phyloP scores from a whole-genome alignment of 2,329 filamentous ascomycete genomes.

The Scopulariopsis brevicaulis region DNA sequence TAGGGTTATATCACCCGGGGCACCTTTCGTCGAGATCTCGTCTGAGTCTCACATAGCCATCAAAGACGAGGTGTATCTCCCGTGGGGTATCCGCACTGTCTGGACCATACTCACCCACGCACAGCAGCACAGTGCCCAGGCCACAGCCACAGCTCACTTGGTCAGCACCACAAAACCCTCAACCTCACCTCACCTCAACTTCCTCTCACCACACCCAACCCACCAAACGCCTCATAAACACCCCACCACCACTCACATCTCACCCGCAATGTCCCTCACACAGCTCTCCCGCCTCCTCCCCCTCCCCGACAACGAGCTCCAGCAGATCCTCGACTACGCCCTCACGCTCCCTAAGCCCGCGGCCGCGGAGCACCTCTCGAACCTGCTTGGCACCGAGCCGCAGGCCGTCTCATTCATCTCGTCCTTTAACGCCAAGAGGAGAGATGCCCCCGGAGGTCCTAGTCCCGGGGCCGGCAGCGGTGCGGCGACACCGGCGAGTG shows the following conservation, averaged over 20 bases:
- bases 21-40: too few relatives aligned
- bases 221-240: neutral
- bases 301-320: slow-evolving; percentile 72
- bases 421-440: slow-evolving; percentile 61
- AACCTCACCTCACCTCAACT: neutral
- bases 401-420: slow-evolving; percentile 67
- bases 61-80: too few relatives aligned
- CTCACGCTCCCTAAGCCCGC: slow-evolving; percentile 63
- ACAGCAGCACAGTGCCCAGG: neutral
- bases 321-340: slow-evolving; percentile 76
- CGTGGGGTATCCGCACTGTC: neutral
- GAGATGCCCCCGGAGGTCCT: slow-evolving; percentile 14
- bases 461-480: slow-evolving; percentile 5
- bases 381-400: slow-evolving; percentile 77
- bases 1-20: too few relatives aligned
- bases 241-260: neutral
- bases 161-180: neutral
- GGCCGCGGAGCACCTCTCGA: slow-evolving; percentile 75
- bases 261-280: slow-evolving; percentile 36
- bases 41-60: too few relatives aligned
- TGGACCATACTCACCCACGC: neutral
- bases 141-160: neutral
- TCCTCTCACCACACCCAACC: neutral
- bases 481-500: neutral
- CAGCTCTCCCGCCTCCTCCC: slow-evolving; percentile 74